phyloP scores from a whole-genome alignment of 352 stramenopile species.

The Pythium phragmitis region DNA sequence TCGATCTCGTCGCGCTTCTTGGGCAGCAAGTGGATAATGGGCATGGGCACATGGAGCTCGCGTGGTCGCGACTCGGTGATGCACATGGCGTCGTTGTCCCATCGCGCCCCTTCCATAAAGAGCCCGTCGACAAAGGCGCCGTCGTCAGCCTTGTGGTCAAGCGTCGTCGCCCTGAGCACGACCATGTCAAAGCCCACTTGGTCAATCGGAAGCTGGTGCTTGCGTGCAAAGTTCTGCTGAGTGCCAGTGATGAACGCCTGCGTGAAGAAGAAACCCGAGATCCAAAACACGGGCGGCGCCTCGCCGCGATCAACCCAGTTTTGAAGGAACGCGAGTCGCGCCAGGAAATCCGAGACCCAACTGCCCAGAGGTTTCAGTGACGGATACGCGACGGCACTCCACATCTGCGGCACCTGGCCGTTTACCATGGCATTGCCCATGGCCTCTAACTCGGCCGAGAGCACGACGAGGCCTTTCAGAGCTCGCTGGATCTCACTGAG shows the following conservation, averaged over 20 bases:
- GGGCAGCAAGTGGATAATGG: slow-evolving; percentile 84
- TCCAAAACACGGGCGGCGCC: slow-evolving; percentile 90
- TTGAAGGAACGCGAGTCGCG: slow-evolving; percentile 76
- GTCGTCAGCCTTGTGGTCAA: slow-evolving; percentile 68
- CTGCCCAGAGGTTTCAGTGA: slow-evolving; percentile 91
- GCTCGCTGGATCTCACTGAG: slow-evolving; percentile 90
- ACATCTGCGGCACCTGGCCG: slow-evolving; percentile 85
- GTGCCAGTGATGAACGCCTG: slow-evolving; percentile 94
- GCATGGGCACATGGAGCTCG: slow-evolving; percentile 87
- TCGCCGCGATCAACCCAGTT: slow-evolving; percentile 77
- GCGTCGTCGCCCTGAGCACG: slow-evolving; percentile 54
- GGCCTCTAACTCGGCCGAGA: slow-evolving; percentile 90
- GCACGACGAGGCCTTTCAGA: slow-evolving; percentile 92
- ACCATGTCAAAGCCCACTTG: slow-evolving; percentile 89
- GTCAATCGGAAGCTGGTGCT: slow-evolving; percentile 90
- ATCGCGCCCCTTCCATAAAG: slow-evolving; percentile 91
- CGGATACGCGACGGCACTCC: slow-evolving; percentile 86
- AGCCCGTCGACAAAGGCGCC: slow-evolving; percentile 89
- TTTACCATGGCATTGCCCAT: slow-evolving; percentile 95
- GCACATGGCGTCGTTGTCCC: slow-evolving; percentile 61
- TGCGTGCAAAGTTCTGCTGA: slow-evolving; percentile 92
- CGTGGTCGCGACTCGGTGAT: slow-evolving; percentile 82
- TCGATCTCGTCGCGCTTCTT: slow-evolving; percentile 82
- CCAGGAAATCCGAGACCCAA: slow-evolving; percentile 91
- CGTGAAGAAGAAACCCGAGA: slow-evolving; percentile 94